Evolutionary conservation across 768 basidiomycete genomes (phyloP).

Genomic region (Sporobolomyces pararoseus): DNA sequence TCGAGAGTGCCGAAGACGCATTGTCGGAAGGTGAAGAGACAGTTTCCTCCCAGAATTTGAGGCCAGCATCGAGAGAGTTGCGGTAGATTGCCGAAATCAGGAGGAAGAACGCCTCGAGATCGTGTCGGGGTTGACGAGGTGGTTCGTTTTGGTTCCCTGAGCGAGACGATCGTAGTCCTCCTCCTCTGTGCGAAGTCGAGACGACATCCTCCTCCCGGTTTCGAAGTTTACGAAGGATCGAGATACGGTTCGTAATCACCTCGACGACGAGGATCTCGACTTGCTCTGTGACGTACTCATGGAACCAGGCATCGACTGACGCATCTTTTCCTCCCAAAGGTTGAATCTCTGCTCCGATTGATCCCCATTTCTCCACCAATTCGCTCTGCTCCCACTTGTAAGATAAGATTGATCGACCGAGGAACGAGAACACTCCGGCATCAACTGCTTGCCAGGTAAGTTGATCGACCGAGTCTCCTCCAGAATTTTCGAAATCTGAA

Average conservation of each 20-base stretch:
- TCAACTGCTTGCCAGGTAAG: constrained; percentile 80
- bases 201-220: constrained; percentile 81
- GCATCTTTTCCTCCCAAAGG: constrained; percentile 25
- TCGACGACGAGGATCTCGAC: constrained; percentile 71
- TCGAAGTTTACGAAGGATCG: constrained; percentile 58
- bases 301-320: constrained; percentile 54
- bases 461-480: constrained; percentile 66
- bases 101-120: constrained; percentile 76
- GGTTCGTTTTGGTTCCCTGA: constrained; percentile 42
- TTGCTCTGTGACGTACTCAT: constrained; percentile 57
- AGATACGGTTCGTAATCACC: constrained; percentile 48
- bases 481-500: constrained; percentile 64
- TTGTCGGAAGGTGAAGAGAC: constrained; percentile 39
- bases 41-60: constrained; percentile 73
- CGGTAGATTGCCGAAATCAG: constrained; percentile 78
- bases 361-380: constrained; percentile 43
- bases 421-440: constrained; percentile 72
- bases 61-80: constrained; percentile 65
- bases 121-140: constrained; percentile 62
- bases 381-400: constrained; percentile 56
- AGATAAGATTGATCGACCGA: constrained; percentile 61
- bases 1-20: not conserved
- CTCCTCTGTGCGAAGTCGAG: constrained; percentile 63
- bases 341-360: constrained; percentile 12
- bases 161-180: constrained; percentile 27